Base-by-base conservation (phyloP, 208 protist species). In the Novymonas esmeraldas region DNA sequence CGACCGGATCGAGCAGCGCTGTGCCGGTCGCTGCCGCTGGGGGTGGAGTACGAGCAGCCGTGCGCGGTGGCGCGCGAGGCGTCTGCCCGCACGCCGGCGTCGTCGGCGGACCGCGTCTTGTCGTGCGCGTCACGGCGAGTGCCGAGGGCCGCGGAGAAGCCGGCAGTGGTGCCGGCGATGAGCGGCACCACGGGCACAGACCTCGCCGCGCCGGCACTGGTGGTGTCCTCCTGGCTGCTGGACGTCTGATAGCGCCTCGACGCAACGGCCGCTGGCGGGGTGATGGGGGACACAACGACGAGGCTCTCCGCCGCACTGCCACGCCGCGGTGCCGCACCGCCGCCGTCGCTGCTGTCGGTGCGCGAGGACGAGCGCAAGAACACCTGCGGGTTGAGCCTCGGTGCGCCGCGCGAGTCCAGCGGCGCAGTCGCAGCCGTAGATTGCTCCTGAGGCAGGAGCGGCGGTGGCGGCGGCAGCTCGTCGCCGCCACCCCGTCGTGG, bases 261-360 rank as follows among this genome's bases (percentile, higher is more conserved):
- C 2, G 31, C 55, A 26, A 36, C 34, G 14, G 41, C 13, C 2
- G 59, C 24, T 1, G 51, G 48, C 24, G 67, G 67, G 0, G 67
- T 66, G 39, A 75, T 62, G 1, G 61, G 69, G 7, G 69, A 75
- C 24, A 75, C 61, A 29, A 42, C 49, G 3, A 75, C 54, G 9
- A 58, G 44, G 16, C 69, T 75, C n/a, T 75, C 61, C 36, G 33
- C 33, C 20, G 6, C 44, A n/a, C 54, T 68, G 29, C 36, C 34
- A 2, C 45, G 60, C 14, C 22, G 42, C 18, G 36, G 31, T n/a
- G 13, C 46, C 6, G 10, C 38, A 24, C n/a, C 50, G 11, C 20
- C 44, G 26, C 39, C 61, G 29, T 51, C 42, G 20, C 13, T 9
- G 52, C 16, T 6, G 29, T 50, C 69, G 55, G 44, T 69, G 29